These are phyloP conservation scores for Penicillium carneum DNA, from an alignment of 2,329 filamentous ascomycete genomes.

Conservation along the genomic window DNA sequence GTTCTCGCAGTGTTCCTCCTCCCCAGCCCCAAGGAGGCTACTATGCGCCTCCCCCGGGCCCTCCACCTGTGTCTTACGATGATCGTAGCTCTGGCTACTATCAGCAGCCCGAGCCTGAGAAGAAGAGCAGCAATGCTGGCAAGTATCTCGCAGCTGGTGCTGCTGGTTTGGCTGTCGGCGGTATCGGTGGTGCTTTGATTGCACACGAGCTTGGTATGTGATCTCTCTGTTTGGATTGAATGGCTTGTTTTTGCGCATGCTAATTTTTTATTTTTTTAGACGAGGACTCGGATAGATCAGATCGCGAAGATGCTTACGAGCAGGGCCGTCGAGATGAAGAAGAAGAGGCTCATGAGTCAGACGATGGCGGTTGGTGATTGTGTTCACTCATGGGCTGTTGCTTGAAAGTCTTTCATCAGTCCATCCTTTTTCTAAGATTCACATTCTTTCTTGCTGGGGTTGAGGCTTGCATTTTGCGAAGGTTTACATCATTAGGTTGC, in stretches of 20 bases:
- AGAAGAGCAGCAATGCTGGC: constrained; percentile 57
- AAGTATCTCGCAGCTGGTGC: constrained; percentile 64
- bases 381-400: not conserved
- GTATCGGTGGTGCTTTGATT: constrained; percentile 64
- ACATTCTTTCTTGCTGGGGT: not conserved
- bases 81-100: constrained; percentile 26
- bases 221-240: not conserved
- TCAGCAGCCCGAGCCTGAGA: constrained; percentile 36
- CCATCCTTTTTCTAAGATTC: not conserved
- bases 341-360: constrained; percentile 8
- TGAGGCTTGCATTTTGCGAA: constrained; percentile 4
- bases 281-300: constrained; percentile 24
- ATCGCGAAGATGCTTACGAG: constrained; percentile 32
- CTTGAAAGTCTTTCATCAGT: not conserved
- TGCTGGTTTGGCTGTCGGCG: constrained; percentile 65
- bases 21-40: constrained; percentile 35
- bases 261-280: constrained; percentile 15
- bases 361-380: constrained; percentile 10
- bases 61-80: constrained; percentile 34
- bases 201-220: constrained; percentile 64
- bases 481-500: constrained; percentile 2
- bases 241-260: not conserved
- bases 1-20: constrained; percentile 36
- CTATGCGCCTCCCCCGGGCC: constrained; percentile 30
- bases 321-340: constrained; percentile 34